Base-by-base conservation (phyloP, 2,329 filamentous ascomycete genomes). In the Cytospora paraplurivora region DNA sequence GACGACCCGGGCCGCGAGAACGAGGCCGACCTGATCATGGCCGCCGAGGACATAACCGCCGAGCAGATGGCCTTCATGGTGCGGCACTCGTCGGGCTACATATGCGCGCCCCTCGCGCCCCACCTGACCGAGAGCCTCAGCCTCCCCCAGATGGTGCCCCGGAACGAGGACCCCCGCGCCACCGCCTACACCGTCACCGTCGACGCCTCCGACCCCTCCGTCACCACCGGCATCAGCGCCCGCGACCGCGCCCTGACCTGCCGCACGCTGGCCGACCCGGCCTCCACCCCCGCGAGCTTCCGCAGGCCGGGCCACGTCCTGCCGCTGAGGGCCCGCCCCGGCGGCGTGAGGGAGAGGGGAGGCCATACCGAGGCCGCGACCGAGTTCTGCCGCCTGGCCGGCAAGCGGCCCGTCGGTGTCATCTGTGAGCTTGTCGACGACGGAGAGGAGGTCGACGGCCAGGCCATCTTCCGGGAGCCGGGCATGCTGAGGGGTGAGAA, bases 1-100 rank as follows among this genome's bases (percentile, higher is more conserved):
- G 95, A 99, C 81, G 91, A 92, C 70, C 88, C 92, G 68, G 86
- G 88, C 67, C 93, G 95, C 76, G 95, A 99, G 78, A 99, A 99
- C 77, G 95, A 99, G 84, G 95, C 93, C 76, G 95, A 99, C 79
- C 86, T 99, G 56, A 97, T 98, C 77, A 96, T 98, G 73, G 92
- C 95, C 69, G 94, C 93, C 67, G 82, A 92, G 69, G 85, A 90
- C 72, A 80, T 97, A 68, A 97, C 94, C 10, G 84, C 93, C 32
- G 85, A 91, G 68, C 94, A 98, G 79, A 96, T 96, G 88, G 92
- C 93, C 71, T 99, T 97, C 82, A 89, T 99, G 85, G 86, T 99
- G 76, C 92, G 93, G 72, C 87, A 97, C 81, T 90, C 91, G 47
- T 92, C 92, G 4, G 95, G 95, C 74, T 87, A 94, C 73, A 89